A percentile compares a stretch with the other conserved stretches of the same genome.
Evolutionary conservation across 768 basidiomycete genomes (phyloP).

Genomic region (Pisolithus orientalis): DNA sequence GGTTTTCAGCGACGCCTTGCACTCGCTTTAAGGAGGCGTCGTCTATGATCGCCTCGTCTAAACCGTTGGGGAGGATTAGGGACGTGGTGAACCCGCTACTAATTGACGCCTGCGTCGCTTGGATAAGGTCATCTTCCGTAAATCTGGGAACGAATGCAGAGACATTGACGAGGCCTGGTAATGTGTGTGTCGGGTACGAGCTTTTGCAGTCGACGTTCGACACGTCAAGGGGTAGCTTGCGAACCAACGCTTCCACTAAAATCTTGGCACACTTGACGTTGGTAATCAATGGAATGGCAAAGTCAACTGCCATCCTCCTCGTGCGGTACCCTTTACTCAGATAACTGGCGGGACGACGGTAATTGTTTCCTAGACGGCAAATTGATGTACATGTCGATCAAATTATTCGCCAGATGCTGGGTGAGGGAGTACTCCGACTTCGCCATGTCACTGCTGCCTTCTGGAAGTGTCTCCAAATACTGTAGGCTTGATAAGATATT

Average conservation of each 20-base stretch:
- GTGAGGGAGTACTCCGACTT: conserved; percentile 98
- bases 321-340: conserved; percentile 95
- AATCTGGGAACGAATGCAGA: conserved; percentile 80
- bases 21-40: conserved; percentile 61
- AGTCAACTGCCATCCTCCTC: conserved; percentile 98
- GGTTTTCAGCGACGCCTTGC: conserved; percentile 52
- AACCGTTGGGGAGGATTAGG: conserved; percentile 69
- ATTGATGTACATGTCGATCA: conserved; percentile 99
- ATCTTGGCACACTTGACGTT: conserved; percentile 99
- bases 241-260: conserved; percentile 86
- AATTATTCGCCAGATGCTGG: conserved; percentile 92
- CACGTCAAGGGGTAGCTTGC: conserved; percentile 87
- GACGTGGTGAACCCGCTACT: conserved; percentile 87
- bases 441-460: conserved; percentile 66
- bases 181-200: conserved; percentile 81
- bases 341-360: conserved; percentile 94
- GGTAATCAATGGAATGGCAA: conserved; percentile 93
- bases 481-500: conserved; percentile 23
- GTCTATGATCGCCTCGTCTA: conserved; percentile 59
- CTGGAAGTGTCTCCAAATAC: conserved; percentile 87
- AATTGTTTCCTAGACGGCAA: conserved; percentile 97
- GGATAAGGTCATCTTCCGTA: conserved; percentile 48
- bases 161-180: conserved; percentile 90
- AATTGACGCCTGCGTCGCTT: conserved; percentile 75
- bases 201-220: conserved; percentile 90